phyloP scores from a whole-genome alignment of 768 basidiomycete species.

The Tricholoma flavovirens region DNA sequence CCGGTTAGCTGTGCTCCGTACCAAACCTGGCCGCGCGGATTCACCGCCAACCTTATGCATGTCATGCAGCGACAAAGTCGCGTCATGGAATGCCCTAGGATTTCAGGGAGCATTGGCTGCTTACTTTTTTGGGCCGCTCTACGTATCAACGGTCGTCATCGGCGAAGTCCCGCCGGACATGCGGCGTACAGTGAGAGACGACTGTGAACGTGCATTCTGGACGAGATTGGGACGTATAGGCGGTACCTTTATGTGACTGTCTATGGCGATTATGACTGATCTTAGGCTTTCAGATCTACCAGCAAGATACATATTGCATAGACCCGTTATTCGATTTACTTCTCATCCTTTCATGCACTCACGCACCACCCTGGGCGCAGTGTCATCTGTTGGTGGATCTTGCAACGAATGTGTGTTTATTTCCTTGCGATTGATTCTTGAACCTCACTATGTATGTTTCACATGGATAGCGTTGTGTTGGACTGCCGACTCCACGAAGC shows the following conservation, averaged over 20 bases:
- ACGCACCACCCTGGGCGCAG: constrained; percentile 28
- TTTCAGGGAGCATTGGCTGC: constrained; percentile 79
- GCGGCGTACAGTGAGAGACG: constrained; percentile 38
- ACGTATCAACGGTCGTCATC: constrained; percentile 60
- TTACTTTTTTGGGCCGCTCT: constrained; percentile 51
- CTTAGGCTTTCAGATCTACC: constrained; percentile 35
- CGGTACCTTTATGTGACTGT: constrained; percentile 28
- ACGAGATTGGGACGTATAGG: constrained; percentile 40
- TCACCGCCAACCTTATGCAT: constrained; percentile 77
- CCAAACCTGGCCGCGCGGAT: constrained; percentile 92
- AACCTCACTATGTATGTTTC: background rate
- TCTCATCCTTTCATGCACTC: constrained; percentile 54
- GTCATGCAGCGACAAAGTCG: constrained; percentile 96
- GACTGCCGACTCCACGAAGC: constrained; percentile 44
- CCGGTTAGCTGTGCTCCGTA: constrained; percentile 72
- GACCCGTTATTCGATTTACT: constrained; percentile 56
- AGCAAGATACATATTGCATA: constrained; percentile 40
- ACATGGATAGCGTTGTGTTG: constrained; percentile 58
- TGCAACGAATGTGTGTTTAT: constrained; percentile 63
- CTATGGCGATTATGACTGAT: background rate
- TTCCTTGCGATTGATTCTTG: background rate
- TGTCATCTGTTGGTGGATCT: constrained; percentile 31
- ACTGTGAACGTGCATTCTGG: constrained; percentile 68
- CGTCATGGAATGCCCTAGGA: constrained; percentile 78
- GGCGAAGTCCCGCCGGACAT: constrained; percentile 55